Conservation (phyloP, 176 grass and related monocot species). For the Avena insularis region DNA sequence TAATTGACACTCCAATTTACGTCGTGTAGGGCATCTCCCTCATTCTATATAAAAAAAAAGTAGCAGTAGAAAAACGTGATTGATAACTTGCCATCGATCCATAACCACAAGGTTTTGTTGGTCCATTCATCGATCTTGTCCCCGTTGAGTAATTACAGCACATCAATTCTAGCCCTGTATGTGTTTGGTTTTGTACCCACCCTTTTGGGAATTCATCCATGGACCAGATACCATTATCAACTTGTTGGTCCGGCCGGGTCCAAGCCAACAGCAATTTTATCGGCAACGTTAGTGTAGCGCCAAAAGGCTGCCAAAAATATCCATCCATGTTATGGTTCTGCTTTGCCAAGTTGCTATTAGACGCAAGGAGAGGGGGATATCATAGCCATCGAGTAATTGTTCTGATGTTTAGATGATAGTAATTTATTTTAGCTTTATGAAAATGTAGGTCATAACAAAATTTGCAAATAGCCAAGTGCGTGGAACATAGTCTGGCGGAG, state of each 20-base stretch:
- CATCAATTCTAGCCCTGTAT: neutral
- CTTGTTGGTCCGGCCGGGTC: neutral
- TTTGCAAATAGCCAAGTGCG: too few relatives aligned
- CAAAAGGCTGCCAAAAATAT: slow-evolving; percentile 28
- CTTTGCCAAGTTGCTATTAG: neutral
- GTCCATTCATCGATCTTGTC: neutral
- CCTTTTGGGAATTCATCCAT: slow-evolving; percentile 15
- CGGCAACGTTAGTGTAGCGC: neutral
- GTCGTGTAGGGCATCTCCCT: neutral
- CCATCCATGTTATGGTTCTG: neutral
- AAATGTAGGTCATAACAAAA: too few relatives aligned
- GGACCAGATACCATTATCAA: slow-evolving; percentile 17
- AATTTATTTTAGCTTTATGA: too few relatives aligned
- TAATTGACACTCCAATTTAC: slow-evolving; percentile 44
- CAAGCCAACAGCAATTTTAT: neutral
- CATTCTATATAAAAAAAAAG: too few relatives aligned
- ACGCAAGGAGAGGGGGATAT: neutral
- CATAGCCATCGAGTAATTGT: neutral
- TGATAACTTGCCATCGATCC: neutral
- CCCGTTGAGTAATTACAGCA: neutral
- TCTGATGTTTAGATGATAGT: too few relatives aligned
- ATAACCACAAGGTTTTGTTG: slow-evolving; percentile 2
- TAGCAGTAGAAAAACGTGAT: slow-evolving; percentile 28
- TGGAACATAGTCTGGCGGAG: too few relatives aligned
- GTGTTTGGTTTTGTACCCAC: slow-evolving; percentile 23